Evolutionary conservation across 2,329 filamentous ascomycete species (phyloP), one percentile per base, ranked within the genome.

Genomic region (Talaromyces atroroseus): DNA sequence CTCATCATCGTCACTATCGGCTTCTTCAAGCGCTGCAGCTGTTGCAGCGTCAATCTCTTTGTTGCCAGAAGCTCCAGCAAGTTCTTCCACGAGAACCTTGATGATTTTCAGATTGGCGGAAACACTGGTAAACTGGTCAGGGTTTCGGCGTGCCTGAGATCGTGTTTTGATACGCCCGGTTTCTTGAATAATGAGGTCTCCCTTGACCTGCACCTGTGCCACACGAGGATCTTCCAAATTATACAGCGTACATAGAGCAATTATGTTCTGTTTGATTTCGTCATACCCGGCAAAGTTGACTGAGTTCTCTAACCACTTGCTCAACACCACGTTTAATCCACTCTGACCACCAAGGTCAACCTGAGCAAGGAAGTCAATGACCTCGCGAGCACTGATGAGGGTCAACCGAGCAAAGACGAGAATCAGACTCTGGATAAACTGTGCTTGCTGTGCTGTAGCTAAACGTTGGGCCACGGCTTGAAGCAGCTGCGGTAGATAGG

Each of bases 211-310:
- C 3, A 92, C 90, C 66, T 90, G 85, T 12, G 83, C 78, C 32
- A 99, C 73, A 32, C 92, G 87, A 10, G 85, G 78, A 66, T 97
- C 92, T 66, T 94, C 88, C 18, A 99, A 81, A 54, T 87, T 86
- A 71, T 94, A 97, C 2, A 99, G 78, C 68, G 95, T 96, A 0
- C 91, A 92, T 2, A 99, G 81, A 5, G 94, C 94, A 64, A 96
- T 92, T 58, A 96, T 90, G 67, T 97, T 99, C 72, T 96, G 90
- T 64, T 92, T 84, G 64, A 97, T 97, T 72, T 96, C 92, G 65
- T 97, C 92, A 65, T 96, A 99, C 12, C 94, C 94, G n/a, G 91
- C 91, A 74, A 99, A 99, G 72, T 88, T 95, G 72, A 95, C 83
- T 3, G 91, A 96, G 73, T 97, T 96, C 76, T 97, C 94, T 1